Evolutionary conservation across 495 filamentous ascomycete genomes (phyloP).

Genomic region (Rhypophila decipiens): DNA sequence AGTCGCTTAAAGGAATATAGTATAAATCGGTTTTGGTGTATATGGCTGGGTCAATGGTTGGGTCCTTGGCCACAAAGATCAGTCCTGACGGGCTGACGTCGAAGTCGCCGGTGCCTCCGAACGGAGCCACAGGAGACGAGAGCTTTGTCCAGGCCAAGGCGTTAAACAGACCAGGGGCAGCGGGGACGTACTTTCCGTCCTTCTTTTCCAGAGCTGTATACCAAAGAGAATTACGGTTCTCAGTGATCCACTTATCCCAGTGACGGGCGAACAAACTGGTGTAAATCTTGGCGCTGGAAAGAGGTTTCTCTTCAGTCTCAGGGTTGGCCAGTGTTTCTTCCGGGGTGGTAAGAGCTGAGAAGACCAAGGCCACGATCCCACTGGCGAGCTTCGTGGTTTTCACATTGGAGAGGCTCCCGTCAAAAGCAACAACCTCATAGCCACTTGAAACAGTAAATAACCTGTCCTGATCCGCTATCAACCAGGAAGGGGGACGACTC

Average conservation of each 20-base stretch:
- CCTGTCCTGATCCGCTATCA: neutral
- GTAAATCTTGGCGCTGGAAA: slow-evolving; percentile 60
- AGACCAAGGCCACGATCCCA: slow-evolving; percentile 62
- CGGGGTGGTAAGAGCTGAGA: slow-evolving; percentile 55
- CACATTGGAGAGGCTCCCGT: slow-evolving; percentile 65
- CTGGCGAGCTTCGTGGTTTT: slow-evolving; percentile 58
- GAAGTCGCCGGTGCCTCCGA: slow-evolving; percentile 51
- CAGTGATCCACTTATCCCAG: slow-evolving; percentile 66
- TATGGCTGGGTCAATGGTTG: slow-evolving; percentile 64
- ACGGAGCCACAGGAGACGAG: slow-evolving; percentile 55
- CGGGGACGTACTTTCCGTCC: slow-evolving; percentile 35
- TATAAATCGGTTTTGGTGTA: slow-evolving; percentile 79
- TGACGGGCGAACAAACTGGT: slow-evolving; percentile 67
- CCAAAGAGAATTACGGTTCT: slow-evolving; percentile 67
- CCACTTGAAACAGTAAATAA: slow-evolving; percentile 33
- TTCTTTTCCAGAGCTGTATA: slow-evolving; percentile 57
- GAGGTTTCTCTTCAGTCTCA: slow-evolving; percentile 47
- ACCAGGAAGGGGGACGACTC: slow-evolving; percentile 1
- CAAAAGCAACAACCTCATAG: slow-evolving; percentile 54
- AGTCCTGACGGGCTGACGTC: slow-evolving; percentile 52
- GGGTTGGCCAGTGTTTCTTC: slow-evolving; percentile 58
- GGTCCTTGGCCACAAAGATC: slow-evolving; percentile 82
- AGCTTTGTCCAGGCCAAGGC: slow-evolving; percentile 50
- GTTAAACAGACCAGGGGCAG: slow-evolving; percentile 43
- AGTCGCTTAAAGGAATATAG: slow-evolving; percentile 58